These are phyloP conservation scores for Colletotrichum sp. DNA, from an alignment of 2,329 filamentous ascomycete species.

Conservation along the genomic window DNA sequence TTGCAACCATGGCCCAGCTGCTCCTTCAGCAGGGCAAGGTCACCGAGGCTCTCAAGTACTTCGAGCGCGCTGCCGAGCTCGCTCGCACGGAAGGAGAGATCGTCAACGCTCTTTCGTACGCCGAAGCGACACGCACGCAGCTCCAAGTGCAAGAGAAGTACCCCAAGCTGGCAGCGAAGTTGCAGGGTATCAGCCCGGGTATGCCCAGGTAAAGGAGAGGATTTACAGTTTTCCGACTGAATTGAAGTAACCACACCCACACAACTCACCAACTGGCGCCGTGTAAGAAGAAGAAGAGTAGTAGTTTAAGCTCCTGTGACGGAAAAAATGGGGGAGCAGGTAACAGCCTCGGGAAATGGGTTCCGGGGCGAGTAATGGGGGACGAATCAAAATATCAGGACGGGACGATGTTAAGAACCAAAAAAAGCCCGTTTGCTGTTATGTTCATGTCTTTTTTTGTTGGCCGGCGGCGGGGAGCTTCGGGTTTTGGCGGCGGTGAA, in stretches of 20 bases:
- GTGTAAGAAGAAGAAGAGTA: conserved; percentile 22
- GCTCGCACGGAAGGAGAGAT: conserved; percentile 95
- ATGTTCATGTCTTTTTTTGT: conserved; percentile 5
- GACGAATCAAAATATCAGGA: conserved; percentile 12
- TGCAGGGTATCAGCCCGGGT: conserved; percentile 58
- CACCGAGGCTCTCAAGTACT: conserved; percentile 92
- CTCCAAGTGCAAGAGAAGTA: conserved; percentile 91
- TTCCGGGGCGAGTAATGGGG: conserved; percentile 8
- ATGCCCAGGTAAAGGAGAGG: conserved; percentile 20
- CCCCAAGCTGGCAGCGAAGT: conserved; percentile 76
- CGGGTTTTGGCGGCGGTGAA: neutral
- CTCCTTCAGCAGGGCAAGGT: conserved; percentile 98
- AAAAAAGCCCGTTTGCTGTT: neutral
- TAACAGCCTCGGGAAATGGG: neutral
- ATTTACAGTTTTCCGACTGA: neutral
- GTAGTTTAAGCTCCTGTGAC: conserved; percentile 1
- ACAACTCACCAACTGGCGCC: conserved; percentile 3
- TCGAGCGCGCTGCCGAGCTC: conserved; percentile 93
- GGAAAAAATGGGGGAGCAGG: neutral
- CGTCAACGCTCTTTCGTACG: conserved; percentile 94
- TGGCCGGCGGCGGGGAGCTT: conserved; percentile 5
- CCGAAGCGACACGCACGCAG: conserved; percentile 95
- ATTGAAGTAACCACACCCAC: neutral
- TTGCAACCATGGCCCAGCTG: conserved; percentile 97
- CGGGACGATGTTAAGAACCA: neutral